Base-by-base conservation (phyloP, 83 land plant genomes). In the Picea abies region DNA sequence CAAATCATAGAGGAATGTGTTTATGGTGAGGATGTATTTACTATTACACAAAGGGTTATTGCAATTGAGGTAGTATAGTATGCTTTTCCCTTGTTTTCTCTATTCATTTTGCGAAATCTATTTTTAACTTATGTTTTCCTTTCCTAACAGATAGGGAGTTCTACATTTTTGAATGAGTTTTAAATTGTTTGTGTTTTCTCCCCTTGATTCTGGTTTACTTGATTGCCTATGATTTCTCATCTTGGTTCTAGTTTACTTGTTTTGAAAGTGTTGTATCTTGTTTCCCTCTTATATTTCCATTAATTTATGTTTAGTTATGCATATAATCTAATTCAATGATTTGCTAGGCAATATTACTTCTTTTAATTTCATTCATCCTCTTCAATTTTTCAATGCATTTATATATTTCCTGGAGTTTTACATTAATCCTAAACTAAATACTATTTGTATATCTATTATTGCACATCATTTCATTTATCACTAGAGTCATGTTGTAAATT, bases 61-160 rank as follows among this genome's bases (percentile, higher is more conserved):
- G 65, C 80, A 35, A 79, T 23, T 61, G 80, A 79, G 80, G 80
- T 79, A 79, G 17, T 79, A 58, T 19, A 32, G 29, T 56, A 20
- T 78, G 10, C 58, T 58, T 58, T 58, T 20, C 60, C 15, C 58
- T 58, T 60, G 63, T 22, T 2, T 75, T 19, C 60, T 75, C 44
- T 75, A 5, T 75, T 4, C 10, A 60, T 78, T 47, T n/a, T 1
- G 0, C 23, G 26, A 39, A 32, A 17, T 79, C 16, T 61, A 3
- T 49, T 49, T 49, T 79, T 20, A 32, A 61, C 41, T 78, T 60
- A 5, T 78, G 4, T 10, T 12, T 78, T 39, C 60, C 60, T 49
- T 49, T 26, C 15, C 8, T 23, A 1, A 23, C 17, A 75, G 17
- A 75, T 23, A 22, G 32, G 22, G 23, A 41, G 1, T 73, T 14